Evolutionary conservation across 495 filamentous ascomycete species (phyloP).

Genomic region (Cercophora newfieldiana): DNA sequence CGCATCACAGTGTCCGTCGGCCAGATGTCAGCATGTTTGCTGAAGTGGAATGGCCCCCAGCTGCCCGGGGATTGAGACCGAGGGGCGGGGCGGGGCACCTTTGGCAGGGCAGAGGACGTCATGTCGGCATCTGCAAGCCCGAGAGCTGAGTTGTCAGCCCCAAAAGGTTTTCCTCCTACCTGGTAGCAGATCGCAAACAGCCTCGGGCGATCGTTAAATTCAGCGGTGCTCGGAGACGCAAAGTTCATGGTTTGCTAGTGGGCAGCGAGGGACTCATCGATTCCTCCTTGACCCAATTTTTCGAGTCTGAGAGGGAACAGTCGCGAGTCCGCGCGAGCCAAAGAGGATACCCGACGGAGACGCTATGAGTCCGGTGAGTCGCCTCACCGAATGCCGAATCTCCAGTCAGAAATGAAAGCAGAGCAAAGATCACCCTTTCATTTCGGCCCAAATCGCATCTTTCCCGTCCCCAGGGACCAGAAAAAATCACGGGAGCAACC

Average conservation of each 20-base stretch:
- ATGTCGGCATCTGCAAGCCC: background rate
- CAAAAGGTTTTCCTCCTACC: background rate
- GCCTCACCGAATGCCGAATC: no score
- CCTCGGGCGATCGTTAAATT: background rate
- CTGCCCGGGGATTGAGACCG: background rate
- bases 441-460: background rate
- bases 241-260: background rate
- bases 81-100: background rate
- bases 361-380: no score
- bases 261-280: background rate
- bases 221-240: background rate
- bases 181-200: background rate
- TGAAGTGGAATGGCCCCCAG: background rate
- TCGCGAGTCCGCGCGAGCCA: no score
- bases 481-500: background rate
- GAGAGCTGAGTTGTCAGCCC: background rate
- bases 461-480: background rate
- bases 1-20: background rate
- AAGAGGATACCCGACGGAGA: no score
- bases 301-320: background rate
- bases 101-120: background rate
- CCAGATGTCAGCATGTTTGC: background rate
- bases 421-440: background rate
- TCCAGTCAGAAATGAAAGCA: background rate
- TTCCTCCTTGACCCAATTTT: background rate